Evolutionary conservation across 495 filamentous ascomycete species (phyloP).

Genomic region (Echria macrotheca): DNA sequence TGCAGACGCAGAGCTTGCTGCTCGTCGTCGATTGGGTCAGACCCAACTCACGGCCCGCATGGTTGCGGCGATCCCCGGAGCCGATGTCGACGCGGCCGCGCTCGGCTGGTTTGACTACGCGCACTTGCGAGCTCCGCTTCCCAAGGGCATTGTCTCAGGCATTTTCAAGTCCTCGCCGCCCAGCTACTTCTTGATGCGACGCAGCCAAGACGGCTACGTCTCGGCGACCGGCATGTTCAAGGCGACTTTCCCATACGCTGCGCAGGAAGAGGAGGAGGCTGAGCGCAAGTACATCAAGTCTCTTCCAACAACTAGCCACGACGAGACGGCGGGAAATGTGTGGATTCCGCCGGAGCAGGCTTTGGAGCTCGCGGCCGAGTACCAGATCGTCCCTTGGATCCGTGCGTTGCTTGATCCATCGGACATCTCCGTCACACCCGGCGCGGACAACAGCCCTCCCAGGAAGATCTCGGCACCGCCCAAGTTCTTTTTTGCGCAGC

Average conservation of each 20-base stretch:
- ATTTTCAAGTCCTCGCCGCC: slow-evolving; percentile 84
- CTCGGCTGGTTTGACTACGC: slow-evolving; percentile 91
- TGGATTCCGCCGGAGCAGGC: slow-evolving; percentile 88
- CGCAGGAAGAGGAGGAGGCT: slow-evolving; percentile 70
- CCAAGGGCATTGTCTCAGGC: slow-evolving; percentile 81
- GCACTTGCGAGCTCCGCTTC: slow-evolving; percentile 85
- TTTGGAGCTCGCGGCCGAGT: slow-evolving; percentile 76
- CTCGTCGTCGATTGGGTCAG: slow-evolving; percentile 82
- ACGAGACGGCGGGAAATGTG: slow-evolving; percentile 94
- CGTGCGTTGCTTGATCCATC: slow-evolving; percentile 78
- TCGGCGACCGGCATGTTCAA: slow-evolving; percentile 99
- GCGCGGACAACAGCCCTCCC: slow-evolving; percentile 41
- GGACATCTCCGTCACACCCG: slow-evolving; percentile 47
- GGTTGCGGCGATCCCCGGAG: slow-evolving; percentile 56
- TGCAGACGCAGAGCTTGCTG: slow-evolving; percentile 73
- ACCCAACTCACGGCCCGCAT: slow-evolving; percentile 81
- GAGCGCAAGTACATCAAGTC: slow-evolving; percentile 85
- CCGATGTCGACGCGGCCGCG: slow-evolving; percentile 62
- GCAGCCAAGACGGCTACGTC: slow-evolving; percentile 88
- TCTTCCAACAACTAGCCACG: slow-evolving; percentile 68
- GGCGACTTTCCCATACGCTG: slow-evolving; percentile 92
- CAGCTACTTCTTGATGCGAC: slow-evolving; percentile 96
- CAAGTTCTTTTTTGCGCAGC: slow-evolving; percentile 44
- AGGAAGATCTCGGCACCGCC: slow-evolving; percentile 70
- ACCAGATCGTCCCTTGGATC: slow-evolving; percentile 78